Evolutionary conservation across 176 grass and related monocot genomes (phyloP).

Genomic region (Aegilops sharonensis): DNA sequence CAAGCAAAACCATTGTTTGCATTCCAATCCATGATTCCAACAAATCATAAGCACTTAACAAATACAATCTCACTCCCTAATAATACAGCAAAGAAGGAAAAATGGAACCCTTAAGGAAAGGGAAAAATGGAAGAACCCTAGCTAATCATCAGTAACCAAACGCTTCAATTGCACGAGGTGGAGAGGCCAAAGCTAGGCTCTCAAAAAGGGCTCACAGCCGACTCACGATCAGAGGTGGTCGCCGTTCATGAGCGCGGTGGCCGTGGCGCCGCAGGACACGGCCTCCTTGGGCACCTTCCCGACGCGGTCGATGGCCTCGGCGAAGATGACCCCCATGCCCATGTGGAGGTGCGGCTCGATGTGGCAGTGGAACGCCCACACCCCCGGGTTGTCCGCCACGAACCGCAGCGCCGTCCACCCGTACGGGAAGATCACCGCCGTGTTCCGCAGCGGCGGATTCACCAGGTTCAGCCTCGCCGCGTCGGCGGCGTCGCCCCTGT

Average conservation of each 20-base stretch:
- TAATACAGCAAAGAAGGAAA: not conserved
- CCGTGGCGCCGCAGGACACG: conserved; percentile 60
- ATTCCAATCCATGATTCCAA: not conserved
- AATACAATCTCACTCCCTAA: conserved; percentile 2
- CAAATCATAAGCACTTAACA: not conserved
- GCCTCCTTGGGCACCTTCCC: conserved; percentile 59
- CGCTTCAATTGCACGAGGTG: not conserved
- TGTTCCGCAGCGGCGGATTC: conserved; percentile 82
- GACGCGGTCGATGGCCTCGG: conserved; percentile 58
- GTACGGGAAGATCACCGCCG: conserved; percentile 63
- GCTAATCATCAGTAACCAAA: not conserved
- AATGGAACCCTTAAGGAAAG: not conserved
- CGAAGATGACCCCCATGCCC: conserved; percentile 82
- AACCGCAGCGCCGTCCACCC: conserved; percentile 73
- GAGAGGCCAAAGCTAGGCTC: not conserved
- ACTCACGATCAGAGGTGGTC: conserved; percentile 32
- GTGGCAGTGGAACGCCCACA: conserved; percentile 96
- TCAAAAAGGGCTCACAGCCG: not conserved
- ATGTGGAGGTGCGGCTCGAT: conserved; percentile 82
- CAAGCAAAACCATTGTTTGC: not conserved
- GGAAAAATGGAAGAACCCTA: not conserved
- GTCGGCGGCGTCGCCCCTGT: conserved; percentile 29
- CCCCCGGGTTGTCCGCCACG: conserved; percentile 79
- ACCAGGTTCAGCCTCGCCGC: conserved; percentile 36
- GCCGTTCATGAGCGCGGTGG: conserved; percentile 44